Percentiles rank a stretch among this genome's conserved stretches.
phyloP scores from a whole-genome alignment of 805 yeast species.

The Suhomyces sp. region DNA sequence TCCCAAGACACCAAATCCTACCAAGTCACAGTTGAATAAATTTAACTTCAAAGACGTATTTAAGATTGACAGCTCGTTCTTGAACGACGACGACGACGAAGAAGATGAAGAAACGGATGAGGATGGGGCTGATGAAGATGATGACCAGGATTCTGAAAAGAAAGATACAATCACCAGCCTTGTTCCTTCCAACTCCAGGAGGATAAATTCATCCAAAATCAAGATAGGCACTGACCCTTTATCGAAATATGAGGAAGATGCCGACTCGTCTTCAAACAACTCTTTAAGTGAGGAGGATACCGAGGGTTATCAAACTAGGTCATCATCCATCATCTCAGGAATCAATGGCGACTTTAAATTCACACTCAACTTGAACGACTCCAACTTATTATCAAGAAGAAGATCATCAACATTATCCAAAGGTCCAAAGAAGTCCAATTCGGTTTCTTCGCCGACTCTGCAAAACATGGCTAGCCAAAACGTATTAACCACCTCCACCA shows the following conservation, averaged over 20 bases:
- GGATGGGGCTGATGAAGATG: conserved; percentile 13
- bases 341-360: conserved; percentile 45
- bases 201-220: conserved; percentile 4
- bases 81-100: conserved; percentile 11
- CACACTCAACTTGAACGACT: conserved; percentile 61
- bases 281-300: conserved; percentile 12
- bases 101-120: conserved; percentile 5
- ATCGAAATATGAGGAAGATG: conserved; percentile 5
- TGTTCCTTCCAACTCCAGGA: conserved; percentile 1
- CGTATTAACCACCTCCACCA: conserved; percentile 1
- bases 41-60: conserved; percentile 34
- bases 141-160: conserved; percentile 12
- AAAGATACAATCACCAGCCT: conserved; percentile 12
- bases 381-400: conserved; percentile 60
- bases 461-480: not conserved
- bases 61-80: not conserved
- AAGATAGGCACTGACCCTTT: not conserved
- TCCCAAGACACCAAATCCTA: conserved; percentile 43
- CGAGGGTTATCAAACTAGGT: conserved; percentile 32
- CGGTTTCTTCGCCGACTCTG: conserved; percentile 1
- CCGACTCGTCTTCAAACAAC: conserved; percentile 12
- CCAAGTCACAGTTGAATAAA: conserved; percentile 16
- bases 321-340: conserved; percentile 39
- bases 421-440: conserved; percentile 9
- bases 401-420: conserved; percentile 28